These are phyloP conservation scores for Saposhnikovia divaricata DNA, from an alignment of 129 eudicot species.

Conservation along the genomic window DNA sequence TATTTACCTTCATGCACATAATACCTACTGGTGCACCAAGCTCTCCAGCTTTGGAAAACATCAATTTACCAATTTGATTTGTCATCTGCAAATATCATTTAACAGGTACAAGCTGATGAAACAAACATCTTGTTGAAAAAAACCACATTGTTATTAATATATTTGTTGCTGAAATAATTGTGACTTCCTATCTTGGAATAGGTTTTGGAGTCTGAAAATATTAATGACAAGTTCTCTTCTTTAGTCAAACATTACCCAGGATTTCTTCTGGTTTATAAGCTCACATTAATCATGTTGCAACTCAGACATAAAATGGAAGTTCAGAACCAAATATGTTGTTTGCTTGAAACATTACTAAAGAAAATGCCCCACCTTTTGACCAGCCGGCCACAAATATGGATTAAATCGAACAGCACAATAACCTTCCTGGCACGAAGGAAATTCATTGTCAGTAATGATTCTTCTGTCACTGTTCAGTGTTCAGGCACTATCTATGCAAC, in stretches of 20 bases:
- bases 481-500: background rate
- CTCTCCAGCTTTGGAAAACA: slow-evolving; percentile 54
- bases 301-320: background rate
- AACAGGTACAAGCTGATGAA: background rate
- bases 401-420: slow-evolving; percentile 90
- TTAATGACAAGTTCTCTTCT: background rate
- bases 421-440: slow-evolving; percentile 44
- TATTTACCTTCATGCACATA: slow-evolving; percentile 55
- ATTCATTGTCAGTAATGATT: slow-evolving; percentile 12
- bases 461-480: background rate
- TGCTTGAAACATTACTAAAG: background rate
- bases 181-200: background rate
- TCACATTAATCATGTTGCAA: background rate
- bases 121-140: background rate
- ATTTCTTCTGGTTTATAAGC: background rate
- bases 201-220: background rate
- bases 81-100: slow-evolving; percentile 51
- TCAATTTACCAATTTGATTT: slow-evolving; percentile 68
- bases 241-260: background rate
- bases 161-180: background rate
- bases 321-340: background rate
- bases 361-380: slow-evolving; percentile 42
- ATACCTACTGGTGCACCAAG: slow-evolving; percentile 78
- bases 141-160: background rate
- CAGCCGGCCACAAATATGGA: slow-evolving; percentile 89